Evolutionary conservation across 805 yeast species (phyloP).

Genomic region (Candida taoyuanica): DNA sequence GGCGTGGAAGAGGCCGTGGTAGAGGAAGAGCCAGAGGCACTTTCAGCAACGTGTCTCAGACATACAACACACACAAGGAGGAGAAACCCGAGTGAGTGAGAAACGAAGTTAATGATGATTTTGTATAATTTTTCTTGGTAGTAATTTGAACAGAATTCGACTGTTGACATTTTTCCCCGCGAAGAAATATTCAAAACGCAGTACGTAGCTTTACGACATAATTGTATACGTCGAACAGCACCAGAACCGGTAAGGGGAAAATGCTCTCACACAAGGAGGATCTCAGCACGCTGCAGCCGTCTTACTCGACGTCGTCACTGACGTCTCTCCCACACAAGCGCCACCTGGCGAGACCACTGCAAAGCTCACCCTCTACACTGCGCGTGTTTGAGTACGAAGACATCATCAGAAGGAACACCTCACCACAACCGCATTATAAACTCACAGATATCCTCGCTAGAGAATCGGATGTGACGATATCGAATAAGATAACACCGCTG

Average conservation of each 20-base stretch:
- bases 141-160: neutral
- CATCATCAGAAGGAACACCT: conserved; percentile 11
- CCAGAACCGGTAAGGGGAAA: neutral
- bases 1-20: conserved; percentile 9
- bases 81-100: neutral
- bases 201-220: too few relatives aligned
- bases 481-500: conserved; percentile 48
- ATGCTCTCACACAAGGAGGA: neutral
- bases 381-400: conserved; percentile 21
- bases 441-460: conserved; percentile 54
- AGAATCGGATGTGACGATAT: conserved; percentile 61
- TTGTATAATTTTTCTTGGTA: neutral
- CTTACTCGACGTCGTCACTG: conserved; percentile 8
- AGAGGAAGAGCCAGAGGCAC: conserved; percentile 8
- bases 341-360: neutral
- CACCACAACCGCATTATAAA: conserved; percentile 17
- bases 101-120: conserved; percentile 5
- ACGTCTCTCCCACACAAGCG: conserved; percentile 3
- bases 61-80: too few relatives aligned
- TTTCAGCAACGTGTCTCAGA: too few relatives aligned
- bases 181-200: too few relatives aligned
- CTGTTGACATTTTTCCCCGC: too few relatives aligned
- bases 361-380: neutral
- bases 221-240: neutral
- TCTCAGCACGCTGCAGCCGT: conserved; percentile 4